Conservation (phyloP, 2,329 filamentous ascomycete genomes). For the Penicillium sp. region DNA sequence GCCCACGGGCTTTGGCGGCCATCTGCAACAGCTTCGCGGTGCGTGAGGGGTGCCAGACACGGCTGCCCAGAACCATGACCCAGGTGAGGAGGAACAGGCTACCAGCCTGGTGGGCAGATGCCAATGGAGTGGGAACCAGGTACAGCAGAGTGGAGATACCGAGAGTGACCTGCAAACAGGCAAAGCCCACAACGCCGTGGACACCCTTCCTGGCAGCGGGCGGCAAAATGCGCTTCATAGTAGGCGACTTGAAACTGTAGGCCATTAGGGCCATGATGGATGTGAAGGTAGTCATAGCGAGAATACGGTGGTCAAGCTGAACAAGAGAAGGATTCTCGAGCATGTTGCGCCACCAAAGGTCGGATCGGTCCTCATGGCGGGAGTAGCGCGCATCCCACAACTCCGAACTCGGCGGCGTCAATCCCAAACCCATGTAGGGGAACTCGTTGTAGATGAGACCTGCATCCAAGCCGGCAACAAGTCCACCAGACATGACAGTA, state of each 20-base stretch:
- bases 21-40: conserved; percentile 55
- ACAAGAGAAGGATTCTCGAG: conserved; percentile 95
- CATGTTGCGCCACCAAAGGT: conserved; percentile 95
- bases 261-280: conserved; percentile 71
- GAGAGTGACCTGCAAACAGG: conserved; percentile 72
- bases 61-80: conserved; percentile 70
- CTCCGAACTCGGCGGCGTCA: conserved; percentile 75
- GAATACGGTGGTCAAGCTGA: conserved; percentile 88
- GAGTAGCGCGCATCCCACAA: conserved; percentile 83
- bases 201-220: conserved; percentile 62
- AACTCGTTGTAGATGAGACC: conserved; percentile 99
- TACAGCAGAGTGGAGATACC: conserved; percentile 91
- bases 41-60: conserved; percentile 66
- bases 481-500: conserved; percentile 86
- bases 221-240: conserved; percentile 56
- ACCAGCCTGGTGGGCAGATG: conserved; percentile 88
- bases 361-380: conserved; percentile 68
- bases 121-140: conserved; percentile 82
- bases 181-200: conserved; percentile 75
- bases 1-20: conserved; percentile 35
- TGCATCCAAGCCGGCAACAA: conserved; percentile 92
- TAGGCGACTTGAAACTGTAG: conserved; percentile 66
- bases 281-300: conserved; percentile 83
- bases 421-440: conserved; percentile 82
- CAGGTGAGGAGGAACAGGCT: conserved; percentile 79